Evolutionary conservation across 2,329 filamentous ascomycete species (phyloP).

Genomic region (Tricladium varicosporioides): DNA sequence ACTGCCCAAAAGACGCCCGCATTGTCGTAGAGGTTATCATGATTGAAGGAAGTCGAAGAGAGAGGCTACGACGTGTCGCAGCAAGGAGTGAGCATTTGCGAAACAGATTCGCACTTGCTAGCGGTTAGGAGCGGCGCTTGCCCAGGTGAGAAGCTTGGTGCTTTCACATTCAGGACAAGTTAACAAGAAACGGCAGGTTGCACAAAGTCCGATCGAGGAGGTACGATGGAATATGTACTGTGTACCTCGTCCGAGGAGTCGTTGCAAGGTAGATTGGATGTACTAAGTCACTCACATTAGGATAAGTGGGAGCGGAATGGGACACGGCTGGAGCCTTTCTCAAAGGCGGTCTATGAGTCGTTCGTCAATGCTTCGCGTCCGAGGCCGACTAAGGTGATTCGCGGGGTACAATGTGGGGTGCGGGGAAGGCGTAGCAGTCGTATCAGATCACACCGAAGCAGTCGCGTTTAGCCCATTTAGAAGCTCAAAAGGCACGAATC

Average conservation of each 20-base stretch:
- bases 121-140: not conserved
- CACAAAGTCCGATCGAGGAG: not conserved
- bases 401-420: slow-evolving; percentile 3
- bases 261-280: not conserved
- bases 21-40: slow-evolving; percentile 29
- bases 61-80: slow-evolving; percentile 4
- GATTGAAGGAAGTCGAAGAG: slow-evolving; percentile 10
- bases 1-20: slow-evolving; percentile 25
- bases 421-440: not conserved
- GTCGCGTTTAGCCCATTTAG: not conserved
- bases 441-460: not conserved
- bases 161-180: not conserved
- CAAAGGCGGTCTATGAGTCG: no score
- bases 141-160: not conserved
- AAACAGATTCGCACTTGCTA: not conserved
- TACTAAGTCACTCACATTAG: not conserved
- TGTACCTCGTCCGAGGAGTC: not conserved
- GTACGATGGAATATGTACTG: slow-evolving; percentile 1
- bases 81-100: slow-evolving; percentile 4
- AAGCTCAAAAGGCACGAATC: not conserved
- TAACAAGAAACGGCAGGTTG: not conserved
- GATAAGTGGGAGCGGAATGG: not conserved
- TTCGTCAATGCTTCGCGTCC: not conserved
- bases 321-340: not conserved
- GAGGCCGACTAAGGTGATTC: not conserved